These are phyloP conservation scores for Schizochytrium sp. DNA, from an alignment of 108 stramenopile genomes.

Conservation along the genomic window DNA sequence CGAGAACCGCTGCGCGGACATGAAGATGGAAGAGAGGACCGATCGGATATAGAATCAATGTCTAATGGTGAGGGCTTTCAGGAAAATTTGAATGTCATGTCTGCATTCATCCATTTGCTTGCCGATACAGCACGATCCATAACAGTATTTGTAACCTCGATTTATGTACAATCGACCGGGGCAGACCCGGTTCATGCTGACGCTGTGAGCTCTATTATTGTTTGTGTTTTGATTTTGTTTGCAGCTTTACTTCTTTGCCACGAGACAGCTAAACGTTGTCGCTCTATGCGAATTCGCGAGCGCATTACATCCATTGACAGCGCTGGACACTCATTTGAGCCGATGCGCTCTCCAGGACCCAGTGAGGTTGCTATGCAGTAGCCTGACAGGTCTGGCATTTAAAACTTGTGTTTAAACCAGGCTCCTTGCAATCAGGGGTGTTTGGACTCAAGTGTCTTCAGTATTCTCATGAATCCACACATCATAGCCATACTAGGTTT, in stretches of 20 bases:
- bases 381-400: no score
- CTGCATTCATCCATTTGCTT: slow-evolving; percentile 24
- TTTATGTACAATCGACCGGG: slow-evolving; percentile 12
- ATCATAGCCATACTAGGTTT: no score
- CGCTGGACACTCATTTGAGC: background rate
- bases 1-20: background rate
- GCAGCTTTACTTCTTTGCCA: background rate
- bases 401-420: no score
- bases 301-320: background rate
- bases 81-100: slow-evolving; percentile 11
- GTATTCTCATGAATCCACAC: no score
- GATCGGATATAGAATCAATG: background rate
- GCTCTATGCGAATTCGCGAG: background rate
- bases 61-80: background rate
- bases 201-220: slow-evolving; percentile 46
- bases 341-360: background rate
- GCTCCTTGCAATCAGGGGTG: no score
- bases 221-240: slow-evolving; percentile 21
- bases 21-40: background rate
- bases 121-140: slow-evolving; percentile 37
- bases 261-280: slow-evolving; percentile 1
- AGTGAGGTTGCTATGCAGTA: no score
- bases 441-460: no score
- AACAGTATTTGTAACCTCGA: slow-evolving; percentile 44
- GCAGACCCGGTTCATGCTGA: slow-evolving; percentile 25